Evolutionary conservation across 2,329 filamentous ascomycete species (phyloP), one percentile per base, ranked within the genome.

Genomic region (Aspergillus oerlinghausenensis): DNA sequence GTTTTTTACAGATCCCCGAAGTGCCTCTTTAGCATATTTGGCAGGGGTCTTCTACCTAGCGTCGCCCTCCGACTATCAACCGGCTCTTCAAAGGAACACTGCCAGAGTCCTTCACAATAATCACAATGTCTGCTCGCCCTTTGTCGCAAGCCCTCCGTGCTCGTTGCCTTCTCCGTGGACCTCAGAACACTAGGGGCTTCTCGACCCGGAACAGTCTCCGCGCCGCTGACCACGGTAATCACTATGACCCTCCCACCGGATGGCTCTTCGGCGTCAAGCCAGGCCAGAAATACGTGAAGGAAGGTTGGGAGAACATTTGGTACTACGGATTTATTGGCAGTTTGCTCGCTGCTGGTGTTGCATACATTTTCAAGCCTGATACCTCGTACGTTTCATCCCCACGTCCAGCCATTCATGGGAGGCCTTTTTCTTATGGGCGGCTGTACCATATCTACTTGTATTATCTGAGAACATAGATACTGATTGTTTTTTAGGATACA

Each of bases 281-380:
- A 38, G 92, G 92, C 61, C 90, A 97, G 85, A 96, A 97, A 82
- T 87, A 90, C 73, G 86, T 95, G 83, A 89, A 91, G 75, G 94
- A 99, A 80, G 94, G 93, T 52, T 99, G 94, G 94, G 94, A 99
- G 83, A 86, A 82, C 64, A 78, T 92, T 55, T 92, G 88, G 80
- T 88, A 88, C 73, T 90, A 89, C 73, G 92, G 92, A 51, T 92
- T 96, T 76, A 89, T 87, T 73, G 90, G 90, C 54, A 88, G 86
- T 70, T 77, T 96, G 70, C 77, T 85, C 28, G 80, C 91, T 63
- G 88, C 87, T 54, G 85, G 84, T 60, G 81, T 97, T 63, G 90
- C 89, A 63, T 91, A 96, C 79, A 91, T 90, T 61, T 97, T 94
- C 75, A 97, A 97, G 86, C 94, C 94, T 53, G 94, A 99, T 82